Base-by-base conservation (phyloP, 2,329 filamentous ascomycete genomes). In the Nothophaeocryptopus gaeumannii region DNA sequence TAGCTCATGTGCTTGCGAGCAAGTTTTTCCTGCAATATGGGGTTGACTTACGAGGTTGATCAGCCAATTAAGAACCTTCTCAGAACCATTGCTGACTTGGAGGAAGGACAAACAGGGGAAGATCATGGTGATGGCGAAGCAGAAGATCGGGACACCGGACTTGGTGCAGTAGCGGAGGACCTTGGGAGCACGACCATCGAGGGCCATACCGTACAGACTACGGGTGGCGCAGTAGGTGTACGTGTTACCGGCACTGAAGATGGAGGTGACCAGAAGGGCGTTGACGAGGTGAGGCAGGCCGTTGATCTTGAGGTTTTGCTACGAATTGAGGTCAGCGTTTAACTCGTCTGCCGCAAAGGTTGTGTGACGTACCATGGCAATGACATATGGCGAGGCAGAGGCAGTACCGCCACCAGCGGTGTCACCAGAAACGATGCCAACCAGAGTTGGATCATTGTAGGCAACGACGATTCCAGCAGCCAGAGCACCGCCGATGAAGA, bases 111-210 rank as follows among this genome's bases (percentile, higher is more conserved):
- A 50, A 36, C 65, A 59, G 7, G 62, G 60, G 54, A 69, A 68
- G 35, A 60, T 45, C 57, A 68, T 62, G 51, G 77, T 74, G 5
- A 80, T 54, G 30, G 51, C 58, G 64, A 83, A 79, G 58, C 74
- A 76, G 61, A 75, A 81, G 54, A 83, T 74, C 5, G 81, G 81
- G 1, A 83, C 80, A 58, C 83, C 84, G 11, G 75, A 75, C 56
- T 73, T 75, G 12, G 77, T 85, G 61, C 76, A 81, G 65, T 79
- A 78, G 55, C 74, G 73, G 16, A 86, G 73, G 63, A 85, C 63
- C 34, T 67, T 69, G 1, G 78, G 78, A 0, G 78, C 78, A 32
- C 73, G 71, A 12, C 78, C 77, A 46, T 79, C 74, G 3, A 79
- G 69, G 1, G 78, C 69, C 29, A 81, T 67, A 12, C 74, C 71